Percentiles rank a stretch among this genome's conserved stretches.
These are phyloP conservation scores for Kokia cookei DNA, from an alignment of 441 rosid species.

Conservation along the genomic window DNA sequence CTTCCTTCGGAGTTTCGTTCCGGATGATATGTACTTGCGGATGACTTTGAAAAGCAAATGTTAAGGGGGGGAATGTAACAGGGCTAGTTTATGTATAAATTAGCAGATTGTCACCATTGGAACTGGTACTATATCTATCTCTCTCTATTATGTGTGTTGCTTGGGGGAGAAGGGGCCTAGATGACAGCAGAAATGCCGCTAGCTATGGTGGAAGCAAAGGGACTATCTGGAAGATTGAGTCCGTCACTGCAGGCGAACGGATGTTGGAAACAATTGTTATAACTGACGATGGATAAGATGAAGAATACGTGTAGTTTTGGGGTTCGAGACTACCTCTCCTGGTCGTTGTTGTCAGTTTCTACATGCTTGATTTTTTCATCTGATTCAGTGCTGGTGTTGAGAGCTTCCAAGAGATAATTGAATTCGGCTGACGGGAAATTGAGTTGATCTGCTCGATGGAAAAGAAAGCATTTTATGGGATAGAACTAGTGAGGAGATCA, in stretches of 20 bases:
- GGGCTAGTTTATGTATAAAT: constrained; percentile 12
- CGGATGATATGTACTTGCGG: constrained; percentile 26
- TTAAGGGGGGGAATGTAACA: background rate
- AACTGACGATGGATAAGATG: background rate
- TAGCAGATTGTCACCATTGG: constrained; percentile 18
- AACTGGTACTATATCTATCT: constrained; percentile 19
- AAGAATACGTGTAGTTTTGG: background rate
- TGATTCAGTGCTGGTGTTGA: constrained; percentile 24
- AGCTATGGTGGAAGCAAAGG: constrained; percentile 36
- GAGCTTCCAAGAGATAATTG: constrained; percentile 30
- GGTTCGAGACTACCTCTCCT: constrained; percentile 31
- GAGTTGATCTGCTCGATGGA: constrained; percentile 22
- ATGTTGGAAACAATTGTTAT: background rate
- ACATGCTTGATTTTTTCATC: constrained; percentile 20
- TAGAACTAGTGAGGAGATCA: background rate
- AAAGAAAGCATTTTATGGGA: background rate
- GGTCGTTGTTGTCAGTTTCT: constrained; percentile 30
- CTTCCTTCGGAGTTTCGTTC: constrained; percentile 9
- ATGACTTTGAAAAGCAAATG: constrained; percentile 9
- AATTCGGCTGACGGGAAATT: constrained; percentile 32
- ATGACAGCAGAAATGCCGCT: constrained; percentile 37
- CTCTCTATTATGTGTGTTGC: constrained; percentile 24
- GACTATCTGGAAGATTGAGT: constrained; percentile 56
- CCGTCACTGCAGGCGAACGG: constrained; percentile 29
- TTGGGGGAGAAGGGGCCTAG: constrained; percentile 21